Conservation (phyloP, 768 basidiomycete species). For the Xerocomus brunneocitrinus region DNA sequence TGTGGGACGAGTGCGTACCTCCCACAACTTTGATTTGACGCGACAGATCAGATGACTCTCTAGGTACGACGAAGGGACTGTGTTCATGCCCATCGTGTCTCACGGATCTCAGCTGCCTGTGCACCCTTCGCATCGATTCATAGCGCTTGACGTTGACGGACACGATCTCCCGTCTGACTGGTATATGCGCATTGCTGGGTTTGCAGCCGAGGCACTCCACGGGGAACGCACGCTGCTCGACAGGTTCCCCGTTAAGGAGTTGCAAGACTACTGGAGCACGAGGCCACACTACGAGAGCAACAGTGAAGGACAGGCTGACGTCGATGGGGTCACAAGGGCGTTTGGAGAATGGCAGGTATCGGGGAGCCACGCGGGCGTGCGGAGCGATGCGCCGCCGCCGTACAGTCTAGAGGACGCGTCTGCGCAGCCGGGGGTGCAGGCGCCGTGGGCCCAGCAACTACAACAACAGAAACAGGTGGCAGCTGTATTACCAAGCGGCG, state of each 20-base stretch:
- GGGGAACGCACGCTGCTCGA: conserved; percentile 60
- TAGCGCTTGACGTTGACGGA: conserved; percentile 77
- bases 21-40: neutral
- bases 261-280: conserved; percentile 70
- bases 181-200: conserved; percentile 79
- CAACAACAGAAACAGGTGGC: neutral
- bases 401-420: conserved; percentile 50
- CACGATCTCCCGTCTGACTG: conserved; percentile 76
- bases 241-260: conserved; percentile 63
- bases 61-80: conserved; percentile 84
- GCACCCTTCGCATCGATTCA: conserved; percentile 53
- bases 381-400: conserved; percentile 59
- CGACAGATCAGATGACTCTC: conserved; percentile 3
- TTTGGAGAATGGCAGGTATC: conserved; percentile 44
- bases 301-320: conserved; percentile 20
- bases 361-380: neutral
- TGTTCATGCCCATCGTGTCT: conserved; percentile 68
- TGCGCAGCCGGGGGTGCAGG: neutral
- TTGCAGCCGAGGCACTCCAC: conserved; percentile 64
- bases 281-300: conserved; percentile 51
- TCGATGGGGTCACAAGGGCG: conserved; percentile 17
- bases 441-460: neutral
- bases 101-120: conserved; percentile 56
- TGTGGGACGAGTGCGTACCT: conserved; percentile 77
- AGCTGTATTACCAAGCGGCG: neutral